A percentile compares a stretch with the other conserved stretches of the same genome.
Conservation (phyloP, 1,284 basidiomycete genomes). For the Leccinum pseudoinsigne region DNA sequence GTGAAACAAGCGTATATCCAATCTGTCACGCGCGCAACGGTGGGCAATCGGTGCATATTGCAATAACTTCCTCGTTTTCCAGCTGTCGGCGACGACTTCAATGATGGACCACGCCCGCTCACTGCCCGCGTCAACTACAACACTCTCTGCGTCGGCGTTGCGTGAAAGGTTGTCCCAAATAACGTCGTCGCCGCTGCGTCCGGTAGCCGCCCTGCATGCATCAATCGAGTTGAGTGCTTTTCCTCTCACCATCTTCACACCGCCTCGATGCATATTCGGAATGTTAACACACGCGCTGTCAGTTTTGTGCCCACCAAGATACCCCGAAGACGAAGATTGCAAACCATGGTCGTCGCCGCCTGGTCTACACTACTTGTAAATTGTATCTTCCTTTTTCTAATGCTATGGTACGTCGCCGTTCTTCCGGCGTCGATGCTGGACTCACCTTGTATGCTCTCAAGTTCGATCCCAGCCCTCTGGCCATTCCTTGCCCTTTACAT, state of each 20-base stretch:
- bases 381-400: constrained; percentile 69
- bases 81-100: constrained; percentile 4
- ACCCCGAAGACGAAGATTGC: constrained; percentile 78
- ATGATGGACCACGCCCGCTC: constrained; percentile 24
- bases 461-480: constrained; percentile 90
- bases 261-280: background rate
- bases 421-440: background rate
- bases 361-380: constrained; percentile 86
- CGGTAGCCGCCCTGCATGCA: constrained; percentile 60
- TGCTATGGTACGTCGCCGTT: constrained; percentile 66
- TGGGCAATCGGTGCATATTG: background rate
- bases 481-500: constrained; percentile 81
- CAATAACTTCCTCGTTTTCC: background rate
- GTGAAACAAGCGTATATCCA: background rate
- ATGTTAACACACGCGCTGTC: constrained; percentile 5
- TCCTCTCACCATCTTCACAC: background rate
- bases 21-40: background rate
- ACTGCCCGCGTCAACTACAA: constrained; percentile 28
- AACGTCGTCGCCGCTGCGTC: constrained; percentile 50
- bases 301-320: constrained; percentile 76
- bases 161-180: constrained; percentile 61
- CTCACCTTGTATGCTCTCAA: constrained; percentile 35
- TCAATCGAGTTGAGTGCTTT: constrained; percentile 63
- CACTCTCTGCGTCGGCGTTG: constrained; percentile 50
- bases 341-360: constrained; percentile 83